Conservation (phyloP, 371 early-diverging fungal species). For the Saksenaea vasiformis region DNA sequence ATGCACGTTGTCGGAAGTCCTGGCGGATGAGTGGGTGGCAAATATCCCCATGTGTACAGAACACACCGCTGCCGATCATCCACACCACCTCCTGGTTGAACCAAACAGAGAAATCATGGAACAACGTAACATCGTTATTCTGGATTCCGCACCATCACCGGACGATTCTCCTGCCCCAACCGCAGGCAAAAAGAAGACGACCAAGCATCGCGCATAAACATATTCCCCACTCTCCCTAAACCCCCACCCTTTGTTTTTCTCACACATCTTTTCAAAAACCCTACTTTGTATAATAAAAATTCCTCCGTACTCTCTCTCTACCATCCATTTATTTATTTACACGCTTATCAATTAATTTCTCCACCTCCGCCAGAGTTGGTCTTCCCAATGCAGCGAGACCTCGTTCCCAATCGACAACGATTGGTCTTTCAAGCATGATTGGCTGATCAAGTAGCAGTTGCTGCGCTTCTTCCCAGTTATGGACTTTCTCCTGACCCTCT, state of each 20-base stretch:
- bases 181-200: conserved; percentile 5
- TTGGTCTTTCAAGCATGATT: conserved; percentile 29
- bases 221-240: background rate
- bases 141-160: conserved; percentile 11
- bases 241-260: conserved; percentile 3
- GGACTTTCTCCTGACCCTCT: conserved; percentile 9
- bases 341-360: background rate
- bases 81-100: conserved; percentile 42
- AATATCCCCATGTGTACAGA: conserved; percentile 50
- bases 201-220: background rate
- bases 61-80: conserved; percentile 30
- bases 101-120: conserved; percentile 28
- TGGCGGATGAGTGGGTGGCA: conserved; percentile 57
- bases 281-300: background rate
- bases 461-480: conserved; percentile 15
- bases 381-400: conserved; percentile 38
- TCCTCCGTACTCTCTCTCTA: background rate
- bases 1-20: conserved; percentile 42
- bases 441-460: conserved; percentile 15
- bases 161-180: background rate
- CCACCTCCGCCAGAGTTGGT: conserved; percentile 24
- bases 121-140: conserved; percentile 26
- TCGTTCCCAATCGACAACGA: conserved; percentile 45
- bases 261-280: background rate
- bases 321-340: background rate